Conservation (phyloP, 1,284 basidiomycete genomes). For the Cutaneotrichosporon cavernicola region DNA sequence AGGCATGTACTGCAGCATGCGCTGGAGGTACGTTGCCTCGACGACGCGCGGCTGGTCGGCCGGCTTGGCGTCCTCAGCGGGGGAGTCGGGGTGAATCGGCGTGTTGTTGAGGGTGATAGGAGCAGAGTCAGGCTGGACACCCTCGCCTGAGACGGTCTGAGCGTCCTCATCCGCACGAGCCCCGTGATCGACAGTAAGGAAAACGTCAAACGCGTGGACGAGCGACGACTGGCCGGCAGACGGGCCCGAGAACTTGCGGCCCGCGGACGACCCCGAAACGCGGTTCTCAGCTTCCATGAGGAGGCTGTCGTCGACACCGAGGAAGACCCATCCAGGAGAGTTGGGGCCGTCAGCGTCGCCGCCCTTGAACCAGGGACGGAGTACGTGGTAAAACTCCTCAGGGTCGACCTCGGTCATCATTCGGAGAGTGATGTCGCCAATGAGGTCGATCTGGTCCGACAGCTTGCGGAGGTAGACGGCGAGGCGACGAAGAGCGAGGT, state of each 20-base stretch:
- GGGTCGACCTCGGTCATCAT: slow-evolving; percentile 76
- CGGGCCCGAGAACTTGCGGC: slow-evolving; percentile 71
- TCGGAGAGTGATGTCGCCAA: slow-evolving; percentile 63
- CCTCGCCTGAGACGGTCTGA: slow-evolving; percentile 11
- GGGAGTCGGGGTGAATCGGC: slow-evolving; percentile 3
- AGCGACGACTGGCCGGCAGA: slow-evolving; percentile 88
- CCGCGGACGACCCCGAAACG: slow-evolving; percentile 28
- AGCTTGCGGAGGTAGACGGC: slow-evolving; percentile 69
- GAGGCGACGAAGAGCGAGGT: slow-evolving; percentile 70
- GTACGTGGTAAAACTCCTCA: slow-evolving; percentile 73
- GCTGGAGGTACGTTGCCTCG: slow-evolving; percentile 64
- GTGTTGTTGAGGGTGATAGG: slow-evolving; percentile 19
- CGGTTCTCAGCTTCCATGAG: slow-evolving; percentile 56
- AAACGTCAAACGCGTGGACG: slow-evolving; percentile 84
- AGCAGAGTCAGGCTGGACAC: slow-evolving; percentile 10
- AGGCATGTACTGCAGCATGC: slow-evolving; percentile 90
- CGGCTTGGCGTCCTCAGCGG: background rate
- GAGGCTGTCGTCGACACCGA: slow-evolving; percentile 63
- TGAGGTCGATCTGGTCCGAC: slow-evolving; percentile 64
- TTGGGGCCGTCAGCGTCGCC: slow-evolving; percentile 65
- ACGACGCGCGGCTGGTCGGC: slow-evolving; percentile 36
- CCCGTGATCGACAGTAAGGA: slow-evolving; percentile 65
- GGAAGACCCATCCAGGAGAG: slow-evolving; percentile 73
- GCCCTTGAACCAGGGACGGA: slow-evolving; percentile 91
- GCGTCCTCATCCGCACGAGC: slow-evolving; percentile 36